phyloP scores from a whole-genome alignment of 202 grass and related monocot genomes.

The Schoenoplectus tabernaemontani region DNA sequence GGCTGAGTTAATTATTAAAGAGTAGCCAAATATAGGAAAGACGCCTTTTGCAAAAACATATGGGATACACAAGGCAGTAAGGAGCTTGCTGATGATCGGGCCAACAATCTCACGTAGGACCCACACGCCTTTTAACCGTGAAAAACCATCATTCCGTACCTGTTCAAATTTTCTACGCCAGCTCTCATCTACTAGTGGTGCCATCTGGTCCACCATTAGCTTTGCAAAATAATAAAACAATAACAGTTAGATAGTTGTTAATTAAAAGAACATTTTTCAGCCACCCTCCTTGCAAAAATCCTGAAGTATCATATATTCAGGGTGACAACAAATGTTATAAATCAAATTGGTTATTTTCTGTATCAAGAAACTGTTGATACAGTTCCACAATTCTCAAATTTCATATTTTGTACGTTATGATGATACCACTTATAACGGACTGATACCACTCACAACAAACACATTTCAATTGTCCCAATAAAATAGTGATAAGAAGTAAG shows the following conservation, averaged over 20 bases:
- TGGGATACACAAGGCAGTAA: slow-evolving; percentile 75
- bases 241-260: neutral
- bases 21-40: slow-evolving; percentile 80
- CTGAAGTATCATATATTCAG: neutral
- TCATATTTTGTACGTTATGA: neutral
- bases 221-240: slow-evolving; percentile 27
- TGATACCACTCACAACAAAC: neutral
- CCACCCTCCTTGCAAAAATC: neutral
- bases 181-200: slow-evolving; percentile 77
- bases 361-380: no score
- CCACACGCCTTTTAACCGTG: slow-evolving; percentile 75
- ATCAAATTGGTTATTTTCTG: no score
- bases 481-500: neutral
- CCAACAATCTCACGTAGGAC: slow-evolving; percentile 82
- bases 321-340: no score
- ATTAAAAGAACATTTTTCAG: neutral
- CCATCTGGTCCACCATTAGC: slow-evolving; percentile 98
- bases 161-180: slow-evolving; percentile 94
- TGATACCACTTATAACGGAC: neutral
- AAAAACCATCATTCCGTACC: slow-evolving; percentile 96
- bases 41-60: slow-evolving; percentile 94
- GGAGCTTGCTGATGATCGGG: slow-evolving; percentile 76
- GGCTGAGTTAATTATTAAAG: slow-evolving; percentile 81
- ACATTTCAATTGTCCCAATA: neutral
- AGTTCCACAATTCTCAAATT: no score